Conservation (phyloP, 345 rosid species). For the Citrus sp. region DNA sequence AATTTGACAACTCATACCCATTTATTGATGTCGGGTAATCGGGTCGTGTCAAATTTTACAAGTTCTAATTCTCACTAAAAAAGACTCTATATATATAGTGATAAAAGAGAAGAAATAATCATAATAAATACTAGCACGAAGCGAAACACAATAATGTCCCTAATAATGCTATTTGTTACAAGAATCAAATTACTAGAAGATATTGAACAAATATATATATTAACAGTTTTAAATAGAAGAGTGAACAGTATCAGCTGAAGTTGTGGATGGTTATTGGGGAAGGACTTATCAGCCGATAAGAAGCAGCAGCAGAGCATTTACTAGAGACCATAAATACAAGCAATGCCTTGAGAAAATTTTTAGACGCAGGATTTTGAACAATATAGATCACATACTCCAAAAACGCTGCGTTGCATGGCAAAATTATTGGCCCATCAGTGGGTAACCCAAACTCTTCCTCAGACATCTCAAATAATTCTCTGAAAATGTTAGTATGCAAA, state of each 20-base stretch:
- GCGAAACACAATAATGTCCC: no score
- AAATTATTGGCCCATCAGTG: constrained; percentile 30
- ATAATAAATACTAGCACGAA: no score
- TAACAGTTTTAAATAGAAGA: neutral
- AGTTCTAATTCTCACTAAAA: no score
- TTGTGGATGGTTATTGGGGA: no score
- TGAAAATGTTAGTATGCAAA: constrained; percentile 25
- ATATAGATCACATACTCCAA: constrained; percentile 21
- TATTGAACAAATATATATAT: neutral
- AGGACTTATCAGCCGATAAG: no score
- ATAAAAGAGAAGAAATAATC: no score
- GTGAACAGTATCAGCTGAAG: no score
- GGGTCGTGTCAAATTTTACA: accelerated
- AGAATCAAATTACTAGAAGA: neutral
- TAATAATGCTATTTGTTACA: neutral
- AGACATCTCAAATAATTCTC: constrained; percentile 29
- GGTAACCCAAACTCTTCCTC: constrained; percentile 38
- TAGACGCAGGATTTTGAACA: neutral
- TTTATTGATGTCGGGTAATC: no score
- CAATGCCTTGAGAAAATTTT: constrained; percentile 19
- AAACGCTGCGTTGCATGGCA: constrained; percentile 28
- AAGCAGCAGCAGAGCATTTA: neutral
- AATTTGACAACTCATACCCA: no score
- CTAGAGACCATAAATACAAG: constrained; percentile 2
- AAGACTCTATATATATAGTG: no score